These are phyloP conservation scores for Emergomyces africanus DNA, from an alignment of 2,329 filamentous ascomycete species.

Conservation along the genomic window DNA sequence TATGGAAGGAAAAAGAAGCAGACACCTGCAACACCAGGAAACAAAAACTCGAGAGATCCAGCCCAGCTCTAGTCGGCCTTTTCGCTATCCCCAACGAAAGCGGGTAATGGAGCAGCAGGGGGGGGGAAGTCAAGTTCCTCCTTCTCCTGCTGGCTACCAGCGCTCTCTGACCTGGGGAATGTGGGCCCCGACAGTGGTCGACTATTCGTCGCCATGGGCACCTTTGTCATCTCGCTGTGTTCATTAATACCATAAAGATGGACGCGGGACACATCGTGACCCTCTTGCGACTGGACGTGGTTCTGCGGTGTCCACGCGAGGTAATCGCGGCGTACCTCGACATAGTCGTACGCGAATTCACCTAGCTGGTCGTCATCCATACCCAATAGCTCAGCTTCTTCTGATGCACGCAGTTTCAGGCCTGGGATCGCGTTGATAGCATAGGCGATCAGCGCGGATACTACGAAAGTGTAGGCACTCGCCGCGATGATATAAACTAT, in stretches of 20 bases:
- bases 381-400: conserved; percentile 57
- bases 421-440: conserved; percentile 59
- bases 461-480: conserved; percentile 52
- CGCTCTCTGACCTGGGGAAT: background rate
- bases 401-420: conserved; percentile 52
- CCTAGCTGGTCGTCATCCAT: conserved; percentile 42
- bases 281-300: conserved; percentile 31
- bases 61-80: background rate
- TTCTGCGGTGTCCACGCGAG: conserved; percentile 38
- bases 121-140: background rate
- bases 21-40: background rate
- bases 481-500: conserved; percentile 54
- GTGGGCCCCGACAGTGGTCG: background rate
- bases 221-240: conserved; percentile 40
- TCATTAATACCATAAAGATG: conserved; percentile 48
- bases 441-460: conserved; percentile 58
- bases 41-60: background rate
- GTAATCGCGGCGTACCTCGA: conserved; percentile 39
- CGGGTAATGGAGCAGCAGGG: background rate
- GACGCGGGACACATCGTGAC: conserved; percentile 43
- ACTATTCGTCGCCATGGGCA: conserved; percentile 22
- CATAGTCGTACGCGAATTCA: conserved; percentile 41
- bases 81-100: background rate
- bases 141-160: background rate
- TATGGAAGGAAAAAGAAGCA: background rate